Conservation (phyloP, 2,329 filamentous ascomycete species). For the Passalora sequoiae region DNA sequence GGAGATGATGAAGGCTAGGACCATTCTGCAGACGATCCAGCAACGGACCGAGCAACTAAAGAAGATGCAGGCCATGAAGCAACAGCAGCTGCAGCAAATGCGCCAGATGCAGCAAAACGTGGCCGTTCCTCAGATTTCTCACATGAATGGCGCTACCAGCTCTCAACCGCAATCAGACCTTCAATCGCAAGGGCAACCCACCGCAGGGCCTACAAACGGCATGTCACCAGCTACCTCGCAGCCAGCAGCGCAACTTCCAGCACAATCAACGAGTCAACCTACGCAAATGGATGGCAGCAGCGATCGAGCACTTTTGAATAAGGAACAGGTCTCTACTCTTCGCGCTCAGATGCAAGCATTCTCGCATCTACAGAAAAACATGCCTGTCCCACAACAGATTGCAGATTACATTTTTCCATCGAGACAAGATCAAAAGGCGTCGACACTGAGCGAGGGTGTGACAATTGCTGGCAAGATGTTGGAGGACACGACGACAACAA, state of each 20-base stretch:
- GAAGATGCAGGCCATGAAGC: slow-evolving; percentile 43
- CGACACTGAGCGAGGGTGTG: slow-evolving; percentile 38
- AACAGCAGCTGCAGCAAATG: slow-evolving; percentile 37
- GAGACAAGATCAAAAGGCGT: slow-evolving; percentile 54
- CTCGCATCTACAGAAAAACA: slow-evolving; percentile 81
- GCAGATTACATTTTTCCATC: slow-evolving; percentile 79
- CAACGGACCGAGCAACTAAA: slow-evolving; percentile 39
- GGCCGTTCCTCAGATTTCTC: slow-evolving; percentile 34
- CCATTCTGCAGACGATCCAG: slow-evolving; percentile 68
- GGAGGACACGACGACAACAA: slow-evolving; percentile 46
- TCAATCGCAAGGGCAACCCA: slow-evolving; percentile 17
- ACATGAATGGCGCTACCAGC: slow-evolving; percentile 47
- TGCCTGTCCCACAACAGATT: slow-evolving; percentile 69
- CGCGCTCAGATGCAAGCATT: slow-evolving; percentile 87
- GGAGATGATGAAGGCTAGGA: slow-evolving; percentile 76
- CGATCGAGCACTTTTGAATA: slow-evolving; percentile 49
- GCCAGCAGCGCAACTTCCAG: slow-evolving; percentile 11
- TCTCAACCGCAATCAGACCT: slow-evolving; percentile 32
- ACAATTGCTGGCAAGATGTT: slow-evolving; percentile 47
- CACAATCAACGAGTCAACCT: slow-evolving; percentile 18
- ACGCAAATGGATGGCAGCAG: slow-evolving; percentile 17
- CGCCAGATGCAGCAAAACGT: slow-evolving; percentile 43
- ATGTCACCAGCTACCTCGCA: slow-evolving; percentile 12
- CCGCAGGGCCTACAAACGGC: slow-evolving; percentile 18
- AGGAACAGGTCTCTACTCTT: slow-evolving; percentile 72